Evolutionary conservation across 129 eudicot genomes (phyloP).

Genomic region (Tanacetum coccineum): DNA sequence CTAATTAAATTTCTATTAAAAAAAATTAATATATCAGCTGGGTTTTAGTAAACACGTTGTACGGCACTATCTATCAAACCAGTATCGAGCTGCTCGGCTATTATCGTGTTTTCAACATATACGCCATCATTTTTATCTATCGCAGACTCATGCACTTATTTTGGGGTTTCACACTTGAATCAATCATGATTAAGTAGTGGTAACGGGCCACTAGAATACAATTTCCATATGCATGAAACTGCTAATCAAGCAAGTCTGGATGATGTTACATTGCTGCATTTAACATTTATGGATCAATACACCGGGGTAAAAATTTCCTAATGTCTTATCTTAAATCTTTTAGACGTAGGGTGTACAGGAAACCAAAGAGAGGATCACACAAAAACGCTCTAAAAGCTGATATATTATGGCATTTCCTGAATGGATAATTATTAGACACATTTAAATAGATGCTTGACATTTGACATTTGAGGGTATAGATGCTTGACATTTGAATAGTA

Average conservation of each 20-base stretch:
- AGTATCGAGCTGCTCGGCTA: not conserved
- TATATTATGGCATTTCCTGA: too few relatives aligned
- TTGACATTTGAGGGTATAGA: too few relatives aligned
- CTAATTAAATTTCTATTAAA: too few relatives aligned
- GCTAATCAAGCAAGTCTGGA: not conserved
- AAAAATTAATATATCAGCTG: constrained; percentile 6
- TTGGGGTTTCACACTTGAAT: constrained; percentile 2
- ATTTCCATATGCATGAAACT: constrained; percentile 1
- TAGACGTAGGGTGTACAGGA: not conserved
- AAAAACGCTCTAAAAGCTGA: not conserved
- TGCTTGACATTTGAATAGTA: not conserved
- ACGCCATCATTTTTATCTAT: not conserved
- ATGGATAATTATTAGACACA: too few relatives aligned
- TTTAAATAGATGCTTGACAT: too few relatives aligned
- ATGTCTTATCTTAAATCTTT: not conserved
- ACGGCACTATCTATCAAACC: not conserved
- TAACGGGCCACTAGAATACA: not conserved
- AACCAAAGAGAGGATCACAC: constrained; percentile 9
- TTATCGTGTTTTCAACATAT: not conserved
- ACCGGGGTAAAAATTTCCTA: not conserved
- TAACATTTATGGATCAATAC: not conserved
- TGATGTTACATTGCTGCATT: constrained; percentile 5
- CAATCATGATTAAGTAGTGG: not conserved
- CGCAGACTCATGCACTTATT: constrained; percentile 6
- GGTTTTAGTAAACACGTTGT: constrained; percentile 3